Evolutionary conservation across 177 flowering plant genomes (phyloP), one percentile per base, ranked within the genome.

Genomic region (Telopea speciosissima): DNA sequence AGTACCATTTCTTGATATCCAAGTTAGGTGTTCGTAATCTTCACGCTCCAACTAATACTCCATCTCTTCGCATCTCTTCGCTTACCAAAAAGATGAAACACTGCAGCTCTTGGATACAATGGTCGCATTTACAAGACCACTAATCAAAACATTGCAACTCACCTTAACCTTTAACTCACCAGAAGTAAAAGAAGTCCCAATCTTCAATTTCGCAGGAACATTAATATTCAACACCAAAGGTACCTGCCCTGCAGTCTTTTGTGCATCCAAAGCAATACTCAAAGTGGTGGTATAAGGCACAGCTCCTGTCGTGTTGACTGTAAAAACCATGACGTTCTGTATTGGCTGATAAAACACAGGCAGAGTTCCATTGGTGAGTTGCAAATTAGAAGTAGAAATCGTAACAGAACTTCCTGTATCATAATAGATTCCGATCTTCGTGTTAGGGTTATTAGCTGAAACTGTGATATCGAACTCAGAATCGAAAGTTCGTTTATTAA

Each of bases 271-370:
- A 63, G 61, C 65, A 40, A n/a, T 2, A 31, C 33, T 31, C 33
- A 31, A 5, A 31, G 33, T 5, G 3, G 71, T 71, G 19, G 86
- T 75, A 67, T 90, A 45, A 91, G 67, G 16, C 73, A 82, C 0
- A 81, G 60, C 0, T 89, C 90, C 24, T 24, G 79, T 36, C 89
- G 5, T 73, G 73, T 72, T 80, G 80, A 87, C 75, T 19, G 42
- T 16, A 9, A 91, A 76, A 44, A 84, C 84, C 74, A 96, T 92
- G 66, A 87, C 85, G 70, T 91, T 92, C 8, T 77, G 84, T 3
- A 76, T n/a, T 71, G 90, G 90, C 88, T 95, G 97, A 62, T 83
- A 81, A 71, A 91, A 92, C 60, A 62, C 81, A 65, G 98, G 95
- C 70, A 88, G 33, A 0, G 10, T 76, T 28, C 97, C 97, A 81